These are phyloP conservation scores for Suaeda aralocaspica DNA, from an alignment of 148 eudicot species.

Conservation along the genomic window DNA sequence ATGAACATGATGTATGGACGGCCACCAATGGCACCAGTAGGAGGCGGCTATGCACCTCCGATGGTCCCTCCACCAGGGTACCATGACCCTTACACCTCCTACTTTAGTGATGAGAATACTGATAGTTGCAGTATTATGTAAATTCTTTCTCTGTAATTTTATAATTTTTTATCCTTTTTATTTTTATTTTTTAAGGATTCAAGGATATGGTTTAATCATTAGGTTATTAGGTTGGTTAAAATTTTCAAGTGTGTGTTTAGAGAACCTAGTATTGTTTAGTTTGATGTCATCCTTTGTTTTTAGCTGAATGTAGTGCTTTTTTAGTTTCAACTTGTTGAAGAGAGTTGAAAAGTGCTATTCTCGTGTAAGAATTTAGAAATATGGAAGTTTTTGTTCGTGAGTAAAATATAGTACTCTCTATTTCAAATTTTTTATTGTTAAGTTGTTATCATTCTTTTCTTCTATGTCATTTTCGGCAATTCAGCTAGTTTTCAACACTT, in stretches of 20 bases:
- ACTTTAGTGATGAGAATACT: slow-evolving; percentile 86
- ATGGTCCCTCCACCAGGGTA: slow-evolving; percentile 45
- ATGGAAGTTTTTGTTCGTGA: slow-evolving; percentile 22
- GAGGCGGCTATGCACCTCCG: slow-evolving; percentile 46
- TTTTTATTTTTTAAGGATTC: neutral
- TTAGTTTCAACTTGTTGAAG: slow-evolving; percentile 13
- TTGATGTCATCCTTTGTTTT: neutral
- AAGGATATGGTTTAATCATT: slow-evolving; percentile 1
- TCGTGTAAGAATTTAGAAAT: slow-evolving; percentile 16
- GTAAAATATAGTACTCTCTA: neutral
- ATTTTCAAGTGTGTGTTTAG: slow-evolving; percentile 18
- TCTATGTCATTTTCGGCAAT: neutral
- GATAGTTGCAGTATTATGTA: slow-evolving; percentile 77
- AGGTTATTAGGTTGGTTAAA: neutral
- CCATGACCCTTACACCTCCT: slow-evolving; percentile 50
- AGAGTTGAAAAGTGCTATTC: neutral
- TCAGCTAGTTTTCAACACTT: neutral
- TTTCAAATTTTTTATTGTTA: neutral
- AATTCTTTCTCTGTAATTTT: slow-evolving; percentile 13
- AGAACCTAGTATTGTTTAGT: neutral
- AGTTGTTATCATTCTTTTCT: neutral
- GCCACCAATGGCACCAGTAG: slow-evolving; percentile 45
- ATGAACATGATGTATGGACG: slow-evolving; percentile 61
- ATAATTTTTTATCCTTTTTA: neutral
- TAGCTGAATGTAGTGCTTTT: slow-evolving; percentile 12